These are phyloP conservation scores for Alternaria brassicicola DNA, from an alignment of 2,329 filamentous ascomycete species.

Conservation along the genomic window DNA sequence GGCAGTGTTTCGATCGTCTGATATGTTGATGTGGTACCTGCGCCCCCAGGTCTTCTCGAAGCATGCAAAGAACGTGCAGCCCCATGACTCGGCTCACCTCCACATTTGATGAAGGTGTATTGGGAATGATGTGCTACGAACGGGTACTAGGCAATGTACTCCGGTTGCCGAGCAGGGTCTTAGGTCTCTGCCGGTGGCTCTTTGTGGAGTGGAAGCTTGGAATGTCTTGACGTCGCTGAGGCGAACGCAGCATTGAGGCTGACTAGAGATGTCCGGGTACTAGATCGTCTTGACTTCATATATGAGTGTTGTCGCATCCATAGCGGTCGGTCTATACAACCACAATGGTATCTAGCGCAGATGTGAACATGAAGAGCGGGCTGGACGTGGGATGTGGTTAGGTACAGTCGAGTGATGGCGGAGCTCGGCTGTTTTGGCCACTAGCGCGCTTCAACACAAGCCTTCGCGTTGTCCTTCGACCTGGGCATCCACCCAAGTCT, in stretches of 20 bases:
- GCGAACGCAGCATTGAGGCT: conserved; percentile 7
- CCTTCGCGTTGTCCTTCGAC: not conserved
- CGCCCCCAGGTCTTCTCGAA: conserved; percentile 21
- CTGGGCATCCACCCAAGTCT: not conserved
- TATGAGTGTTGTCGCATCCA: conserved; percentile 3
- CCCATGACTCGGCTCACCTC: conserved; percentile 12
- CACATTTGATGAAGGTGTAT: conserved; percentile 23
- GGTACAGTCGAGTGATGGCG: not conserved
- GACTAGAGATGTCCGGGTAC: conserved; percentile 8
- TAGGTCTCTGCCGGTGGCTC: conserved; percentile 11
- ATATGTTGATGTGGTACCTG: conserved; percentile 20
- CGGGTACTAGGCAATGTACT: conserved; percentile 21
- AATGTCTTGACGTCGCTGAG: conserved; percentile 13
- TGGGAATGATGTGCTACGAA: not conserved
- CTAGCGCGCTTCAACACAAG: not conserved
- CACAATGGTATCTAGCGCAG: conserved; percentile 8
- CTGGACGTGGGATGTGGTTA: not conserved
- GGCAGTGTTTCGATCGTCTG: conserved; percentile 14
- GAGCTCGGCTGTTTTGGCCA: not conserved
- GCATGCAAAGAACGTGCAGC: conserved; percentile 11
- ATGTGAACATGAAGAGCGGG: conserved; percentile 4
- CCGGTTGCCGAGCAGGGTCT: conserved; percentile 14
- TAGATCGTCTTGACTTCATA: conserved; percentile 14
- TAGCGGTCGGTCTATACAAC: not conserved
- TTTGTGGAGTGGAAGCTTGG: conserved; percentile 16